Conservation (phyloP, 140 eudicot genomes). For the Cichorium intybus region DNA sequence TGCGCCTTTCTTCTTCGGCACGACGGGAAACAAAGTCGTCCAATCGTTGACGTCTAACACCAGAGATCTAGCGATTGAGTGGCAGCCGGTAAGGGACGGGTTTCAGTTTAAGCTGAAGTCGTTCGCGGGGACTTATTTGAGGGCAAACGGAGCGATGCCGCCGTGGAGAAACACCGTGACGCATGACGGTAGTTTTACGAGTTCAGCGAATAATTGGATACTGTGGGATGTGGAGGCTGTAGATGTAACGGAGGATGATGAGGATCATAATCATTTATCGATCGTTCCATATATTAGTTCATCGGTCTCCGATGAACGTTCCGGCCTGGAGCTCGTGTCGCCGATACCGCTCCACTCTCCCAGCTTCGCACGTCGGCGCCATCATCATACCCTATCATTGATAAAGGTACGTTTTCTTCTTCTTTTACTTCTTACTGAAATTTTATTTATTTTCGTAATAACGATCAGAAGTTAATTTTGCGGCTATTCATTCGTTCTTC, state of each 20-base stretch:
- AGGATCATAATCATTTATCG: constrained; percentile 36
- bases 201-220: constrained; percentile 51
- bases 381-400: constrained; percentile 16
- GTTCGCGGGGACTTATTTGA: constrained; percentile 51
- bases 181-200: constrained; percentile 52
- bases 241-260: constrained; percentile 55
- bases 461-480: neutral
- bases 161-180: constrained; percentile 88
- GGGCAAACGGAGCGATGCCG: constrained; percentile 88
- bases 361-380: constrained; percentile 30
- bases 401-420: constrained; percentile 35
- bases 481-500: neutral
- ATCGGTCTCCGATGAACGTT: constrained; percentile 47
- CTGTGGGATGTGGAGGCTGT: constrained; percentile 71
- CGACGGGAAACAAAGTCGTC: constrained; percentile 66
- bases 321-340: constrained; percentile 38
- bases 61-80: constrained; percentile 47
- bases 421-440: neutral
- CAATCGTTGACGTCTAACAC: constrained; percentile 46
- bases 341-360: constrained; percentile 34
- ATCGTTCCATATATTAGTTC: constrained; percentile 57
- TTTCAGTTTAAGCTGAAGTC: constrained; percentile 68
- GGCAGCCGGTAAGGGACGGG: constrained; percentile 89
- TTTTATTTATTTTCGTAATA: neutral
- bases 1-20: constrained; percentile 57